A percentile compares a stretch with the other conserved stretches of the same genome.
Evolutionary conservation across 352 stramenopile species (phyloP).

Genomic region (Saprolegnia parasitica): DNA sequence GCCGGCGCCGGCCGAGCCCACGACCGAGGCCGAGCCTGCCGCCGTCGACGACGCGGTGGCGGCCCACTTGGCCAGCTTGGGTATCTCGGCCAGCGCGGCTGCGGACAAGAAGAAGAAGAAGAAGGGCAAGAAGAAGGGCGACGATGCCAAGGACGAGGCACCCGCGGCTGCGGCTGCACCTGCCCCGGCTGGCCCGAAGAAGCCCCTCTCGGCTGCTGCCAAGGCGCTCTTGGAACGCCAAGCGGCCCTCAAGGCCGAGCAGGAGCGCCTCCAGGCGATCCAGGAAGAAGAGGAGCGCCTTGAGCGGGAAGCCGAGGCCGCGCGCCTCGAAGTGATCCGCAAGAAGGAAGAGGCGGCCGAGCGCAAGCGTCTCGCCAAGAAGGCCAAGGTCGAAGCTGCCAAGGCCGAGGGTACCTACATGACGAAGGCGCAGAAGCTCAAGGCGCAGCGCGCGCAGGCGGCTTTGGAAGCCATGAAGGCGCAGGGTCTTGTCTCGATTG

Average conservation of each 20-base stretch:
- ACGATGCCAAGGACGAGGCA: conserved; percentile 55
- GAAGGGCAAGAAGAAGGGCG: conserved; percentile 79
- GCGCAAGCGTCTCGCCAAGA: conserved; percentile 40
- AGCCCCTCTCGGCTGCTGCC: conserved; percentile 64
- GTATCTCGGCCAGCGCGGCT: conserved; percentile 48
- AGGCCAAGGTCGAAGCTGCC: conserved; percentile 88
- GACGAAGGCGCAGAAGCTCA: conserved; percentile 98
- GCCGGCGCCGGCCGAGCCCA: conserved; percentile 21
- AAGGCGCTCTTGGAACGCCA: conserved; percentile 72
- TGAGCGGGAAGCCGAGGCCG: conserved; percentile 54
- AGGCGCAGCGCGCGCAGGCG: conserved; percentile 83
- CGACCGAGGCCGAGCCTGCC: conserved; percentile 26
- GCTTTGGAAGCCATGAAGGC: conserved; percentile 90
- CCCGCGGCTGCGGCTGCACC: conserved; percentile 33
- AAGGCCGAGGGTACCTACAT: conserved; percentile 98
- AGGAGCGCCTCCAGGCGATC: conserved; percentile 44
- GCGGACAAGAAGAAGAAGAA: conserved; percentile 67
- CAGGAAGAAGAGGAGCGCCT: conserved; percentile 49
- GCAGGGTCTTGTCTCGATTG: conserved; percentile 76
- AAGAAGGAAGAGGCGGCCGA: conserved; percentile 68
- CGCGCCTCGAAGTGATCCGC: conserved; percentile 52
- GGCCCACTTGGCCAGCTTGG: conserved; percentile 70
- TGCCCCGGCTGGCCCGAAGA: conserved; percentile 43
- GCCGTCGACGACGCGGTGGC: conserved; percentile 65
- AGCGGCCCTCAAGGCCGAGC: conserved; percentile 58